A percentile compares a stretch with the other conserved stretches of the same genome.
phyloP scores from a whole-genome alignment of 495 filamentous ascomycete genomes.

The Evansstolkia leycettana region DNA sequence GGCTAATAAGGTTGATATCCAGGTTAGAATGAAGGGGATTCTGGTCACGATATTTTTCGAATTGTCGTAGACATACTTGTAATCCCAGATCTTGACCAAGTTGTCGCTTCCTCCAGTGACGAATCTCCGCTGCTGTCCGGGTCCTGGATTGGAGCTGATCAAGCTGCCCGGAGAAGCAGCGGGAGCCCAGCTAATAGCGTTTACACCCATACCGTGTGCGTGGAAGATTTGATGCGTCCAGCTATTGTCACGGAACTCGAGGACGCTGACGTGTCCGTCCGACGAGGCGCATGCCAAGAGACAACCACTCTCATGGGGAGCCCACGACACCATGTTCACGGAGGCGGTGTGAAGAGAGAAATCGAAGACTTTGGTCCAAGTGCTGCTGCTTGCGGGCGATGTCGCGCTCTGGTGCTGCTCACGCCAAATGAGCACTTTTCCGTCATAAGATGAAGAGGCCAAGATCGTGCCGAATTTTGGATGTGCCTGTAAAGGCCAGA shows the following conservation, averaged over 20 bases:
- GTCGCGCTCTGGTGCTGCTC: constrained; percentile 51
- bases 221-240: constrained; percentile 79
- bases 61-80: constrained; percentile 26
- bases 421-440: constrained; percentile 96
- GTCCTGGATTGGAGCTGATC: constrained; percentile 53
- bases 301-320: constrained; percentile 91
- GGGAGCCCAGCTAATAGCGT: constrained; percentile 92
- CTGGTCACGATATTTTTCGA: not conserved
- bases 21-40: not conserved
- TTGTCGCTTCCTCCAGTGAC: constrained; percentile 94
- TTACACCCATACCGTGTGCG: constrained; percentile 86
- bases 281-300: constrained; percentile 87
- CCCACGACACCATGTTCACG: constrained; percentile 93
- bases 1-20: constrained; percentile 14
- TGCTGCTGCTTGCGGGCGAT: constrained; percentile 32
- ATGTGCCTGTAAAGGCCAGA: constrained; percentile 48
- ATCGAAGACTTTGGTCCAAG: constrained; percentile 76
- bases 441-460: constrained; percentile 86
- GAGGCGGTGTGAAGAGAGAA: constrained; percentile 84
- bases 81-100: constrained; percentile 80
- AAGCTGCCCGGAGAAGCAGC: constrained; percentile 66
- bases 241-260: constrained; percentile 90
- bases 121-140: constrained; percentile 57
- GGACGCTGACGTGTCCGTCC: constrained; percentile 83
- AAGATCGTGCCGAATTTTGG: constrained; percentile 98